These are phyloP conservation scores for Podospora bellae-mahoneyi DNA, from an alignment of 495 filamentous ascomycete genomes.

Conservation along the genomic window DNA sequence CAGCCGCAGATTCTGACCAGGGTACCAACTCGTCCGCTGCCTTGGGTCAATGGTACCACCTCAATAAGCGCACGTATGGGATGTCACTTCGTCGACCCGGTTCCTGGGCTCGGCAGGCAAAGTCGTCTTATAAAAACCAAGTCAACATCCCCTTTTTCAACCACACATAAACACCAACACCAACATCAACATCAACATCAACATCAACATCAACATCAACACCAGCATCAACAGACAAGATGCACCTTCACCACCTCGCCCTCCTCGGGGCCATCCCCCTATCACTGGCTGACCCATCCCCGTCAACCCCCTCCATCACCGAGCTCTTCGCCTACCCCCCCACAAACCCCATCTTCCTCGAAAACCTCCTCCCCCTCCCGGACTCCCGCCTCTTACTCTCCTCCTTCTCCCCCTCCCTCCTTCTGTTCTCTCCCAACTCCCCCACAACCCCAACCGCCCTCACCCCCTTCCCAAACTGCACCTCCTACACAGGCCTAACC, in stretches of 20 bases:
- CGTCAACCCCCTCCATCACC: neutral
- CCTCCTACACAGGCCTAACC: constrained; percentile 31
- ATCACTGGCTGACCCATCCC: neutral
- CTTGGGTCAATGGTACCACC: too few relatives aligned
- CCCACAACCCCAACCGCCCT: constrained; percentile 24
- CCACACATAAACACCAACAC: too few relatives aligned
- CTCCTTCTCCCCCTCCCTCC: constrained; percentile 17
- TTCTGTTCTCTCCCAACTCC: constrained; percentile 27
- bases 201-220: neutral
- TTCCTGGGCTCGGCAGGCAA: too few relatives aligned
- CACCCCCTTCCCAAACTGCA: constrained; percentile 30
- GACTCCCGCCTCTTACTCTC: constrained; percentile 2
- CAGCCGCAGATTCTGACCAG: too few relatives aligned
- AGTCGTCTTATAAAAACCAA: too few relatives aligned
- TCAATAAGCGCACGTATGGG: too few relatives aligned
- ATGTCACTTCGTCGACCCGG: too few relatives aligned
- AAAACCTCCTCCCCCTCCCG: constrained; percentile 1
- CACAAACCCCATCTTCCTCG: constrained; percentile 7
- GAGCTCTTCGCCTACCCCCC: constrained; percentile 2
- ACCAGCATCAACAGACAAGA: neutral
- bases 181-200: neutral
- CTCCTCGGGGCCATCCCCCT: neutral
- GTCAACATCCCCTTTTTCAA: too few relatives aligned
- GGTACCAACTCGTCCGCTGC: too few relatives aligned
- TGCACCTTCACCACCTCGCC: neutral